Evolutionary conservation across 495 filamentous ascomycete genomes (phyloP).

Genomic region (Aspergillus cavernicola): DNA sequence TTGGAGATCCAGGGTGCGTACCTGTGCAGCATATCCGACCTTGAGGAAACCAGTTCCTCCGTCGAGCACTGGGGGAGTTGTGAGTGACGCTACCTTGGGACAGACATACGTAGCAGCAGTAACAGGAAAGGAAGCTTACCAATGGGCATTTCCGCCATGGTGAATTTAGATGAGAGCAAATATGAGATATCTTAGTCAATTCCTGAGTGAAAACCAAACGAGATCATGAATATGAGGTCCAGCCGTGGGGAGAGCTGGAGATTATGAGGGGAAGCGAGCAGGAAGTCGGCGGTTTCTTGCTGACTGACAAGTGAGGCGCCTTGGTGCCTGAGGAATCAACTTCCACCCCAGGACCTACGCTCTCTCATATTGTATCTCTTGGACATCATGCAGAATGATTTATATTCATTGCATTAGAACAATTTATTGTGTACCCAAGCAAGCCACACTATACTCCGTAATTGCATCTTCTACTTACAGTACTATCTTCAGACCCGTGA

Average conservation of each 20-base stretch:
- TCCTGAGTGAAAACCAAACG: constrained; percentile 22
- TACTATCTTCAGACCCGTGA: too few species aligned
- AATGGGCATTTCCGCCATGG: constrained; percentile 71
- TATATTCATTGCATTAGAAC: too few species aligned
- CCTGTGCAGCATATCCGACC: constrained; percentile 93
- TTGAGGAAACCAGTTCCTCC: constrained; percentile 99
- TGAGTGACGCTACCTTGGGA: constrained; percentile 18
- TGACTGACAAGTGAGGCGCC: constrained; percentile 9
- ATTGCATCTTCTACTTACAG: too few species aligned
- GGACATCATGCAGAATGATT: too few species aligned
- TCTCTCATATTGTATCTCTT: too few species aligned
- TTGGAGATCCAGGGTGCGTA: constrained; percentile 28
- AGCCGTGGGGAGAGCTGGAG: constrained; percentile 12
- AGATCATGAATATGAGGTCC: constrained; percentile 14
- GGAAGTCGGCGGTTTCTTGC: constrained; percentile 12
- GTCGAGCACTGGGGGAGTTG: constrained; percentile 78
- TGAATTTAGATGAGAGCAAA: constrained; percentile 19
- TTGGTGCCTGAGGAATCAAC: constrained; percentile 11
- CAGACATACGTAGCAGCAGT: constrained; percentile 13
- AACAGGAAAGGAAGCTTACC: constrained; percentile 41
- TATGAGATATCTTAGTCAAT: constrained; percentile 13
- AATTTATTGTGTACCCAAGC: too few species aligned
- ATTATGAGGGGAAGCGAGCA: constrained; percentile 15
- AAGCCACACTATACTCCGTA: too few species aligned
- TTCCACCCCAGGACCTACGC: too few species aligned